Evolutionary conservation across 345 rosid species (phyloP).

Genomic region (Geranium rotundifolium): DNA sequence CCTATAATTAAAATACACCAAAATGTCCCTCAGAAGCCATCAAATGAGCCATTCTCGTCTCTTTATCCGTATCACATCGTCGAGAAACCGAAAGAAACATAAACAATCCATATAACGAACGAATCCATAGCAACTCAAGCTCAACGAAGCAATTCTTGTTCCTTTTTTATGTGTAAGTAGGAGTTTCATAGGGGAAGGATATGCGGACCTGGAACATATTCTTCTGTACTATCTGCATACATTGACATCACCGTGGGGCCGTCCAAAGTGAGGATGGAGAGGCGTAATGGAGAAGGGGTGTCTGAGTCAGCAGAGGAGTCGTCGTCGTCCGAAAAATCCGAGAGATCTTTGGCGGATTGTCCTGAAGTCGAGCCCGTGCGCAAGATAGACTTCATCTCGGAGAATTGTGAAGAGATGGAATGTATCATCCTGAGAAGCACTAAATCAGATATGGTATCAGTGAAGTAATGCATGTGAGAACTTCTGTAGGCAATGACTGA

Average conservation of each 20-base stretch:
- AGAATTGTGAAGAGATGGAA: slow-evolving; percentile 73
- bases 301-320: slow-evolving; percentile 60
- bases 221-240: background rate
- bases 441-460: slow-evolving; percentile 54
- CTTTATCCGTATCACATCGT: background rate
- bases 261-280: background rate
- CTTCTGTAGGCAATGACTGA: slow-evolving; percentile 2
- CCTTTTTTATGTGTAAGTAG: background rate
- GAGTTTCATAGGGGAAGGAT: background rate
- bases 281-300: slow-evolving; percentile 10
- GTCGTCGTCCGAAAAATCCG: slow-evolving; percentile 12
- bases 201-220: background rate
- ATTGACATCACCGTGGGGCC: background rate
- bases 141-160: too few species aligned
- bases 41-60: background rate
- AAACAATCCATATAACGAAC: background rate
- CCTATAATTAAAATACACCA: too few species aligned
- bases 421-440: slow-evolving; percentile 80
- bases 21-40: background rate
- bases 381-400: slow-evolving; percentile 60
- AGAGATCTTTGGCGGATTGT: slow-evolving; percentile 23
- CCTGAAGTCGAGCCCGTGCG: slow-evolving; percentile 33
- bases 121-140: background rate
- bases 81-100: background rate
- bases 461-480: slow-evolving; percentile 16